These are phyloP conservation scores for Chalciporus pseudorubinellus DNA, from an alignment of 768 basidiomycete species.

Conservation along the genomic window DNA sequence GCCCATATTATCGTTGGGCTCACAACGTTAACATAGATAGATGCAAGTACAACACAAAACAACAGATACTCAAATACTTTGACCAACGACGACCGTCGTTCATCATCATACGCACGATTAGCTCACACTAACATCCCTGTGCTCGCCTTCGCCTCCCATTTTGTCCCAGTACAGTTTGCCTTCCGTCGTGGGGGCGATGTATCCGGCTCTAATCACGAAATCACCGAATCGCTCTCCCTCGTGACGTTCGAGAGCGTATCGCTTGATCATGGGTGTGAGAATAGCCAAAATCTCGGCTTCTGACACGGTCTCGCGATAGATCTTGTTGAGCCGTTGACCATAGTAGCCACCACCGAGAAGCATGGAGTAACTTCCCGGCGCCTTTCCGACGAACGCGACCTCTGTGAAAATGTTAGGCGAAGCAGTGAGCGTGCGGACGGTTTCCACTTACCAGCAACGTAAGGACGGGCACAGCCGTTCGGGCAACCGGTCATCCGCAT, in stretches of 20 bases:
- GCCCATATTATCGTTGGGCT: too few relatives aligned
- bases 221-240: slow-evolving; percentile 95
- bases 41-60: too few relatives aligned
- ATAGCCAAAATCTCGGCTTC: slow-evolving; percentile 92
- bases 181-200: slow-evolving; percentile 80
- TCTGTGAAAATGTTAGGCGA: slow-evolving; percentile 44
- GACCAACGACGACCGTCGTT: too few relatives aligned
- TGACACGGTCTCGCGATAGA: slow-evolving; percentile 86
- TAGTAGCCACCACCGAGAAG: slow-evolving; percentile 94
- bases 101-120: slow-evolving; percentile 4
- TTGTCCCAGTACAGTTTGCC: slow-evolving; percentile 87
- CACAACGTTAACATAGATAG: too few relatives aligned
- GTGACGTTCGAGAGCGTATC: slow-evolving; percentile 81
- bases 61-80: neutral
- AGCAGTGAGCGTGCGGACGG: neutral
- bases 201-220: slow-evolving; percentile 88
- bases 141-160: slow-evolving; percentile 73
- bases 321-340: slow-evolving; percentile 94
- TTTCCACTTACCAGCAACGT: slow-evolving; percentile 66
- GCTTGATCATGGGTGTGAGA: slow-evolving; percentile 90
- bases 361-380: slow-evolving; percentile 90
- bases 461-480: slow-evolving; percentile 91
- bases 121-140: slow-evolving; percentile 34
- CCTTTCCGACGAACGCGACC: slow-evolving; percentile 95
- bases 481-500: slow-evolving; percentile 99